Base-by-base conservation (phyloP, 116 monocot species). In the Dioscorea cayenensis region DNA sequence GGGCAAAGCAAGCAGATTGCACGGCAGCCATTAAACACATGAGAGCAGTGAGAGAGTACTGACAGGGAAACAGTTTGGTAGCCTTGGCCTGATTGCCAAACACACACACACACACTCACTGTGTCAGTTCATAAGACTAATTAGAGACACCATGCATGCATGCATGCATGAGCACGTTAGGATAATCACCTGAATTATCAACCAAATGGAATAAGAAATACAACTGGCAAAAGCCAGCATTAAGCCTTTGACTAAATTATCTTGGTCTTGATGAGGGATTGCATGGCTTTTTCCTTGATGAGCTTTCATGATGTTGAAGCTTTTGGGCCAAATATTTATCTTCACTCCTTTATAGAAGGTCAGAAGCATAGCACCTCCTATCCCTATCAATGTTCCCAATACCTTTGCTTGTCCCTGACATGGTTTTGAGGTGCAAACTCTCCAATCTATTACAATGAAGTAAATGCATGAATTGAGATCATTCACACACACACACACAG, bases 351-450 rank as follows among this genome's bases (percentile, higher is more conserved):
- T 81, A 73, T 70, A 80, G 67, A 84, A 84, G 50, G 84, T 84
- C 37, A 84, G 80, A 1, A 84, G 36, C 84, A 84, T 84, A 5
- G 84, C 80, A 0, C 84, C 84, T 8, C 77, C 77, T 13, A 84
- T 36, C 12, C 80, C 74, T 7, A 81, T 14, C 16, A 80, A 60
- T 10, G 84, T 84, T 8, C 84, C 84, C 0, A 68, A 2, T 19
- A 81, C 8, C 74, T 84, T 84, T 0, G 78, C 84, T 63, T 71
- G 52, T 1, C 77, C 77, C 77, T 4, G 80, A 51, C 8, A 59
- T 10, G 2, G 51, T 72, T 29, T 58, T 60, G 23, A 81, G 65
- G 2, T 13, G 38, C 63, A 84, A 51, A 14, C 10, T 66, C 73
- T 84, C 84, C 70, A 82, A 28, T 74, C 82, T 82, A 32, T 43